A percentile compares a stretch with the other conserved stretches of the same genome.
Conservation (phyloP, 495 filamentous ascomycete species). For the Penicillium samsonianum region DNA sequence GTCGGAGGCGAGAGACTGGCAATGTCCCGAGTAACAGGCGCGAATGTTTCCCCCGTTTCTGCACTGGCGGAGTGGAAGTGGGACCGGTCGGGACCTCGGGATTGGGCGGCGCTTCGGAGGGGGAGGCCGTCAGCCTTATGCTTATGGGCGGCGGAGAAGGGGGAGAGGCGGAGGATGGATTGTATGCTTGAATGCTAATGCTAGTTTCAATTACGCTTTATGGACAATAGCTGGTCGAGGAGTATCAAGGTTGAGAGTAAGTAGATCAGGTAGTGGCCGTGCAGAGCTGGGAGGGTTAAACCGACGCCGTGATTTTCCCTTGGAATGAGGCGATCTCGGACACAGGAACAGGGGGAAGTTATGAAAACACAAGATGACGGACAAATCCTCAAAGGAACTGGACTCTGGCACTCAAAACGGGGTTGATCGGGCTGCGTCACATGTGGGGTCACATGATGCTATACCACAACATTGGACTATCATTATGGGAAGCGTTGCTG, state of each 20-base stretch:
- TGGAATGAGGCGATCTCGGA: neutral
- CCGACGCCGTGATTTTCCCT: too few relatives aligned
- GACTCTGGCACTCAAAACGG: conserved; percentile 6
- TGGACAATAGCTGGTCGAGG: conserved; percentile 2
- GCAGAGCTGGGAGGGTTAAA: neutral
- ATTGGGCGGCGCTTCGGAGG: conserved; percentile 28
- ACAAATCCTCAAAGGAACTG: neutral
- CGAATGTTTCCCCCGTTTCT: conserved; percentile 17
- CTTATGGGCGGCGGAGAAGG: conserved; percentile 15
- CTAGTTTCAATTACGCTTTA: conserved; percentile 4
- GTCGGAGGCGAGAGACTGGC: conserved; percentile 13
- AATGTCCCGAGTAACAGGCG: conserved; percentile 13
- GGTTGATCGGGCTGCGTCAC: conserved; percentile 14
- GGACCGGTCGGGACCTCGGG: conserved; percentile 25
- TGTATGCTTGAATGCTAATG: neutral
- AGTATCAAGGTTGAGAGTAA: neutral
- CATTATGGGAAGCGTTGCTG: too few relatives aligned
- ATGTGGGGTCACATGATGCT: conserved; percentile 16
- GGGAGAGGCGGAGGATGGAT: neutral
- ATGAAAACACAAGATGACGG: neutral
- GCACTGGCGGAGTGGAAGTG: conserved; percentile 21
- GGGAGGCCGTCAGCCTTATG: conserved; percentile 27
- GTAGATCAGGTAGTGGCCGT: neutral
- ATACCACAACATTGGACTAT: neutral
- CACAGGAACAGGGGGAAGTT: neutral